These are phyloP conservation scores for Plasmodium malariae DNA, from an alignment of 169 alveolate species.

Conservation along the genomic window DNA sequence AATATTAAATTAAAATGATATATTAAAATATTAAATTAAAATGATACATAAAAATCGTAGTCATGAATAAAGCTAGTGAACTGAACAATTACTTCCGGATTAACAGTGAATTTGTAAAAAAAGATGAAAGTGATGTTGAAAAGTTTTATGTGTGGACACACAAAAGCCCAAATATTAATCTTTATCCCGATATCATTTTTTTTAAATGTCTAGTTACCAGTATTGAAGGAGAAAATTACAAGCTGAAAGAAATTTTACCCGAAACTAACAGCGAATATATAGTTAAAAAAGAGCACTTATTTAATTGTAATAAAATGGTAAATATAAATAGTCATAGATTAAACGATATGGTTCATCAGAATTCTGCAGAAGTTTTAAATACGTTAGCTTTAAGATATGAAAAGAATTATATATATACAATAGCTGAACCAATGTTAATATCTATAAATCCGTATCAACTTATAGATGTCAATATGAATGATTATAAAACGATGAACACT, in stretches of 20 bases:
- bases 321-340: constrained; percentile 70
- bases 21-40: no score
- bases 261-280: constrained; percentile 69
- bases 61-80: constrained; percentile 50
- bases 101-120: constrained; percentile 55
- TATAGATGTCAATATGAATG: constrained; percentile 51
- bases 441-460: constrained; percentile 73
- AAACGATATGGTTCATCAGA: constrained; percentile 73
- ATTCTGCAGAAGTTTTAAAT: constrained; percentile 68
- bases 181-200: constrained; percentile 65
- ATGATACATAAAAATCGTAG: constrained; percentile 8
- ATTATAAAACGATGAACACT: constrained; percentile 25
- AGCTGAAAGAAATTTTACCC: constrained; percentile 53
- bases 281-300: constrained; percentile 57
- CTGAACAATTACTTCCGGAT: constrained; percentile 53
- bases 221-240: constrained; percentile 62
- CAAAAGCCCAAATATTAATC: constrained; percentile 69
- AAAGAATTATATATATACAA: constrained; percentile 72
- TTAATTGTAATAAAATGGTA: constrained; percentile 55
- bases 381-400: constrained; percentile 67
- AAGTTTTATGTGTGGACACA: constrained; percentile 73
- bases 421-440: constrained; percentile 75
- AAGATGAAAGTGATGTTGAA: constrained; percentile 31
- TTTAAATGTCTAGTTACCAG: constrained; percentile 64
- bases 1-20: no score